A percentile compares a stretch with the other conserved stretches of the same genome.
phyloP scores from a whole-genome alignment of 2,329 filamentous ascomycete species.

The Aspergillus alliaceus region DNA sequence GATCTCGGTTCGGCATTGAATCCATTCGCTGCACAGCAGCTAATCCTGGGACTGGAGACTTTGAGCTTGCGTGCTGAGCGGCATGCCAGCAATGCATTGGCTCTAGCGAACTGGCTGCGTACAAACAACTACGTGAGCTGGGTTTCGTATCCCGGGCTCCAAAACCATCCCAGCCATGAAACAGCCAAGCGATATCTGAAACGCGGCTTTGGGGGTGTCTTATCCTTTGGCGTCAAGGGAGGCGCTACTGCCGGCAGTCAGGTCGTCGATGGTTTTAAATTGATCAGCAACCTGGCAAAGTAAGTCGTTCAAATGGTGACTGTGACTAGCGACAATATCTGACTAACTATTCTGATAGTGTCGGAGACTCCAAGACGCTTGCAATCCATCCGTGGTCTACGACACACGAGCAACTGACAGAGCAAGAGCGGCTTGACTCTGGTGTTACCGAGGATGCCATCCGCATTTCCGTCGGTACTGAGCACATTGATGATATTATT shows the following conservation, averaged over 20 bases:
- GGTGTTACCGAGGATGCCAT: slow-evolving; percentile 89
- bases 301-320: slow-evolving; percentile 28
- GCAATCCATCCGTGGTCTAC: slow-evolving; percentile 95
- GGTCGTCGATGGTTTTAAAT: slow-evolving; percentile 90
- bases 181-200: slow-evolving; percentile 83
- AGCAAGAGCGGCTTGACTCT: slow-evolving; percentile 75
- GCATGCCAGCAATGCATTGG: slow-evolving; percentile 79
- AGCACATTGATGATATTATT: slow-evolving; percentile 97
- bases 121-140: slow-evolving; percentile 80
- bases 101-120: slow-evolving; percentile 80
- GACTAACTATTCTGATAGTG: slow-evolving; percentile 43
- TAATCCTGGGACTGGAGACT: slow-evolving; percentile 86
- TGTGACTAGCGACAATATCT: background rate
- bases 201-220: slow-evolving; percentile 81
- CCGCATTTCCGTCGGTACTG: slow-evolving; percentile 90
- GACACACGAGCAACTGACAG: slow-evolving; percentile 86
- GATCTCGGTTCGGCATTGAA: slow-evolving; percentile 82
- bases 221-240: slow-evolving; percentile 92
- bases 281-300: slow-evolving; percentile 95
- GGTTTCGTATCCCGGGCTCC: slow-evolving; percentile 90
- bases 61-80: slow-evolving; percentile 82
- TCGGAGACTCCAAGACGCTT: slow-evolving; percentile 91
- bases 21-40: slow-evolving; percentile 89
- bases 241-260: slow-evolving; percentile 78
- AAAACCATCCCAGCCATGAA: slow-evolving; percentile 76